Base-by-base conservation (phyloP, 1,284 basidiomycete species). In the Grifola frondosa region DNA sequence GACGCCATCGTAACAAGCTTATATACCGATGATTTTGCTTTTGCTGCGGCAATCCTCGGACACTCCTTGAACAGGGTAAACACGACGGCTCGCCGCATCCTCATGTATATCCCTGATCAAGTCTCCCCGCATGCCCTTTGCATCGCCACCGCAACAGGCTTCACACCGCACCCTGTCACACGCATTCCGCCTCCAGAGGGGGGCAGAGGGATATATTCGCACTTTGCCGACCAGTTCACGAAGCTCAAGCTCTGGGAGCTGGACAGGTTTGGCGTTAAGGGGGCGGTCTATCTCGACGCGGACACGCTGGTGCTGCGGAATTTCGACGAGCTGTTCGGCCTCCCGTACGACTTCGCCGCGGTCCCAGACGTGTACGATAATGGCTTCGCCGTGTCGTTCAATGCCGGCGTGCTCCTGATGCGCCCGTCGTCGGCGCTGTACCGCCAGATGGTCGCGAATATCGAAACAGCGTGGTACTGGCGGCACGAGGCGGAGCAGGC, bases 161-260 rank as follows among this genome's bases (percentile, higher is more conserved):
- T 73, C 69, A 58, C 65, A 10, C 61, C 61, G 0, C 52, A 65
- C 23, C 51, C 64, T 1, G 64, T 74, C 6, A 44, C 58, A 3
- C 61, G 62, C 22, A 70, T 73, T 41, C 53, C 64, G 1, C 70
- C 71, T 4, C 70, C 71, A 0, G 57, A 64, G 42, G 44, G 53
- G 20, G 67, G 68, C 23, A 35, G 54, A 16, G 67, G 63, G 9
- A 54, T 72, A 30, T 56, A 64, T 48, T 35, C 49, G 30, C 64
- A 67, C 33, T 73, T 72, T 54, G 28, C 49, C 30, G 71, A 74
- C 52, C 67, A 69, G 45, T 73, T 70, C 60, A 69, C 71, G 9
- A 74, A 73, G 51, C 62, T 75, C 11, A 64, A 65, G 34, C 58
- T 74, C 6, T 74, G 73, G 73, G 59, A 52, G 37, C 54, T 74